Conservation (phyloP, 306 rosid genomes). For the Rosa chinensis region DNA sequence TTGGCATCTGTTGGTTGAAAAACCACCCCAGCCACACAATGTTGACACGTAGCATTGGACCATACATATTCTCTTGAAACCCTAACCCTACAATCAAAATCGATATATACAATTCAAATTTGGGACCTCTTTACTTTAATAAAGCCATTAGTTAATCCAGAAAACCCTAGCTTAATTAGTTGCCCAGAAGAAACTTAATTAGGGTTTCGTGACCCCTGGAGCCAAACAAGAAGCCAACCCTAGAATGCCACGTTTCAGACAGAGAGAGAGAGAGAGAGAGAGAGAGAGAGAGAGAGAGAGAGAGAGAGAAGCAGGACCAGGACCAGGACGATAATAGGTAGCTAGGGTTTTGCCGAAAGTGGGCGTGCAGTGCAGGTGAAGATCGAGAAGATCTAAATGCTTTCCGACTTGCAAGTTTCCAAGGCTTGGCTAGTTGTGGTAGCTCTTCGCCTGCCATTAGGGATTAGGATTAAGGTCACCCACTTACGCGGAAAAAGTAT, state of each 20-base stretch:
- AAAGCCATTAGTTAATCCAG: neutral
- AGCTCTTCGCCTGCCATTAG: neutral
- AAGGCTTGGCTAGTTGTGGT: neutral
- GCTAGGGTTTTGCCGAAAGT: slow-evolving; percentile 5
- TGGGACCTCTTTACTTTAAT: neutral
- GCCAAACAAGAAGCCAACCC: neutral
- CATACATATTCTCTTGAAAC: neutral
- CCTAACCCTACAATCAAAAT: neutral
- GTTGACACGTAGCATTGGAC: neutral
- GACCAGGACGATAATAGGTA: neutral
- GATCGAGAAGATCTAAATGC: neutral
- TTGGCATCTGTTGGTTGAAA: neutral
- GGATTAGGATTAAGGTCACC: neutral
- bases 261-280: neutral
- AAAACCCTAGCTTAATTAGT: neutral
- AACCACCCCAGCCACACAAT: neutral
- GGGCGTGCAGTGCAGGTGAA: neutral
- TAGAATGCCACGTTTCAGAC: neutral
- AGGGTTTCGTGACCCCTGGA: neutral
- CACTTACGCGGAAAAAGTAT: neutral
- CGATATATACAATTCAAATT: neutral
- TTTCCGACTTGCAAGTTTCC: neutral
- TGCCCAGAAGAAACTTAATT: neutral
- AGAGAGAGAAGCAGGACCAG: neutral
- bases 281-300: neutral